Conservation (phyloP, 257 asterid species). For the Solanum lignicaule region DNA sequence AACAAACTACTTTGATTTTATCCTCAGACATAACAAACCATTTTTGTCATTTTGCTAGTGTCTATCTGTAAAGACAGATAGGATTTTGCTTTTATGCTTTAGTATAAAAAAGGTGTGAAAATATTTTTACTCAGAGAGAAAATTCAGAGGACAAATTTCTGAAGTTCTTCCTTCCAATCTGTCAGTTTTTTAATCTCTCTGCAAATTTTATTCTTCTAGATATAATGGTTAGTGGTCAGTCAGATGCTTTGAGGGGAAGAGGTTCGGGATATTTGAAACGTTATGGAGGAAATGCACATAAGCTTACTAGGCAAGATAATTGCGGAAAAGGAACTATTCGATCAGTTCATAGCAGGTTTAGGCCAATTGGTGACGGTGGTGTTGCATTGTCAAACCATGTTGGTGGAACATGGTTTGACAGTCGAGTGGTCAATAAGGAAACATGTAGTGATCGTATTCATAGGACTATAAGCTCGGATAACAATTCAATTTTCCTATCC, state of each 20-base stretch:
- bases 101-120: not conserved
- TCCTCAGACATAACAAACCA: not conserved
- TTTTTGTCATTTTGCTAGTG: not conserved
- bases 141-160: not conserved
- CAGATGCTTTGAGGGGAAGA: slow-evolving; percentile 32
- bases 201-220: not conserved
- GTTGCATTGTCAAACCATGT: slow-evolving; percentile 56
- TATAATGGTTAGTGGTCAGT: not conserved
- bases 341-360: slow-evolving; percentile 21
- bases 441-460: slow-evolving; percentile 39
- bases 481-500: slow-evolving; percentile 56
- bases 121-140: not conserved
- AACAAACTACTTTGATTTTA: not conserved
- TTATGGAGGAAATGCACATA: slow-evolving; percentile 30
- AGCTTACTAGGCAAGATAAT: slow-evolving; percentile 51
- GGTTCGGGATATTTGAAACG: slow-evolving; percentile 7
- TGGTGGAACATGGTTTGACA: slow-evolving; percentile 35
- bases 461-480: not conserved
- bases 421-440: slow-evolving; percentile 38
- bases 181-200: not conserved
- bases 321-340: slow-evolving; percentile 13
- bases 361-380: slow-evolving; percentile 84
- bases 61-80: not conserved
- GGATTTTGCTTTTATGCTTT: not conserved
- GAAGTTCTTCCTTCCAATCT: not conserved